phyloP scores from a whole-genome alignment of 257 asterid species.

The Nemophila menziesii region DNA sequence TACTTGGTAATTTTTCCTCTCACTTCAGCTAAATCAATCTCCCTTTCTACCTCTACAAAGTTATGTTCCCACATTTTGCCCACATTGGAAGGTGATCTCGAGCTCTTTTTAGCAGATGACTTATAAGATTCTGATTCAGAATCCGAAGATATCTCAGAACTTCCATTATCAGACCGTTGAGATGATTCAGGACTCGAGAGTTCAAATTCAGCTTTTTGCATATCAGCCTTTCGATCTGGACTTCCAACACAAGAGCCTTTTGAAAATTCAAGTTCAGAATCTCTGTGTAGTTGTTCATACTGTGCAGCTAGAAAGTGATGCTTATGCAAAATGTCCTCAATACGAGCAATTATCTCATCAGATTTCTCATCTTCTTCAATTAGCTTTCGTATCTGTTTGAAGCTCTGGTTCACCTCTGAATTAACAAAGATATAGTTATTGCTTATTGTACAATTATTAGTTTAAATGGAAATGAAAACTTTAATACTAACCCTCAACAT shows the following conservation, averaged over 20 bases:
- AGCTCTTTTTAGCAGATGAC: slow-evolving; percentile 19
- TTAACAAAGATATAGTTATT: not conserved
- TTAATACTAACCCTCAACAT: slow-evolving; percentile 34
- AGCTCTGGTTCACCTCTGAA: slow-evolving; percentile 46
- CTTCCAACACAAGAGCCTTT: slow-evolving; percentile 24
- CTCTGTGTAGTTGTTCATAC: slow-evolving; percentile 23
- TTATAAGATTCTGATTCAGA: slow-evolving; percentile 57
- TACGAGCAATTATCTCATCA: slow-evolving; percentile 28
- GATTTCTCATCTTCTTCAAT: slow-evolving; percentile 22
- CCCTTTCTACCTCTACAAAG: slow-evolving; percentile 13
- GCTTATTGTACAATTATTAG: not conserved
- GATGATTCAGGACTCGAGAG: slow-evolving; percentile 25
- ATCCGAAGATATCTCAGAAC: slow-evolving; percentile 47
- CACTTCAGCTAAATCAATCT: slow-evolving; percentile 9
- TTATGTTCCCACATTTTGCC: slow-evolving; percentile 16
- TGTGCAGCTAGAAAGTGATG: slow-evolving; percentile 41
- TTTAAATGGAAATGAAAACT: not conserved
- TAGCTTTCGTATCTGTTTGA: slow-evolving; percentile 34
- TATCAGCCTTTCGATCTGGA: slow-evolving; percentile 31
- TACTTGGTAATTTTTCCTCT: slow-evolving; percentile 22
- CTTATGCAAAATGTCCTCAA: slow-evolving; percentile 36
- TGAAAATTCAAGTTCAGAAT: slow-evolving; percentile 8
- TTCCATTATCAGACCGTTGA: slow-evolving; percentile 46
- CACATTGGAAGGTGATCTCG: slow-evolving; percentile 9
- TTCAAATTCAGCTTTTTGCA: slow-evolving; percentile 22